phyloP scores from a whole-genome alignment of 805 yeast genomes.

The Starmerella sirachaensis region DNA sequence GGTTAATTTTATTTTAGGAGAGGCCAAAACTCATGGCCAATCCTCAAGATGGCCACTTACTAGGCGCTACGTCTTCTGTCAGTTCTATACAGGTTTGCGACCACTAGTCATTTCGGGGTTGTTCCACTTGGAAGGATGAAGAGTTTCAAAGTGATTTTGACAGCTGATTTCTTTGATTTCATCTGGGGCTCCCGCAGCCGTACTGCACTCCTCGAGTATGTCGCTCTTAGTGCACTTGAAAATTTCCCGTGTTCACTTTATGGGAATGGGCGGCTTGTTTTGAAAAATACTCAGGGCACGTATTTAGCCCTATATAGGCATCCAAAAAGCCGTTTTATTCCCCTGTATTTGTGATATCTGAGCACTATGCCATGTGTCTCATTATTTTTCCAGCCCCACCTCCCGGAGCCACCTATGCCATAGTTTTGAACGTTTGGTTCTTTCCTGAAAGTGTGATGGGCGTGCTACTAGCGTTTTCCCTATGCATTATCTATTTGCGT shows the following conservation, averaged over 20 bases:
- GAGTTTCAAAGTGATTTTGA: conserved; percentile 55
- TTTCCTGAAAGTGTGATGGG: conserved; percentile 72
- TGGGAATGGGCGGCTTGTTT: conserved; percentile 69
- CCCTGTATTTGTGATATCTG: conserved; percentile 59
- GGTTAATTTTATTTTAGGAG: conserved; percentile 73
- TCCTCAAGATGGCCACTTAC: conserved; percentile 65
- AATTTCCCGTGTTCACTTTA: conserved; percentile 73
- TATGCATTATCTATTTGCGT: conserved; percentile 42
- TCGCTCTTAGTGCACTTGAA: conserved; percentile 70
- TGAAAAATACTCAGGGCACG: conserved; percentile 69
- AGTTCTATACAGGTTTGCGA: conserved; percentile 59
- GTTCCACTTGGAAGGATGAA: conserved; percentile 36
- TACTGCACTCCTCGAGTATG: conserved; percentile 64
- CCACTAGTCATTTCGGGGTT: conserved; percentile 53
- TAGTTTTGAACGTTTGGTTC: conserved; percentile 63
- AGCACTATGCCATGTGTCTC: conserved; percentile 65
- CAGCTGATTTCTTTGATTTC: conserved; percentile 60
- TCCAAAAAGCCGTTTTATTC: conserved; percentile 59
- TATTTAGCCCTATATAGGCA: conserved; percentile 60
- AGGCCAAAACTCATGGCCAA: conserved; percentile 59
- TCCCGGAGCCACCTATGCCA: conserved; percentile 77
- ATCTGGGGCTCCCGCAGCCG: conserved; percentile 64
- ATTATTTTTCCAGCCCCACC: conserved; percentile 69
- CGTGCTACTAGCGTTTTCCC: conserved; percentile 49
- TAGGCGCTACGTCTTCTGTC: conserved; percentile 49